These are phyloP conservation scores for Lyophyllum decastes DNA, from an alignment of 768 basidiomycete species.

Conservation along the genomic window DNA sequence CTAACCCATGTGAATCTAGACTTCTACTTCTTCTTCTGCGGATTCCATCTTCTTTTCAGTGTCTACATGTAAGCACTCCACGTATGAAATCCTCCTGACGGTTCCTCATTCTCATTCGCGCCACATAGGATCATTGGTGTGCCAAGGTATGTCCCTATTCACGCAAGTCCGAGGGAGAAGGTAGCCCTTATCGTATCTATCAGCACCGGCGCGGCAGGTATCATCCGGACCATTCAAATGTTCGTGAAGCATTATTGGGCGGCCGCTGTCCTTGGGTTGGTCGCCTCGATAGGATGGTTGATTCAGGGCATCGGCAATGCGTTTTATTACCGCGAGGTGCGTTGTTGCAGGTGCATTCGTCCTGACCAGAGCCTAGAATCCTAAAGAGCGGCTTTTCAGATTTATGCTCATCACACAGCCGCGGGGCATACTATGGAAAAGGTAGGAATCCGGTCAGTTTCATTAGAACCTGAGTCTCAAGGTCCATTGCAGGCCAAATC, in stretches of 20 bases:
- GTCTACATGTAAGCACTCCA: conserved; percentile 75
- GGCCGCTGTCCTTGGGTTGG: conserved; percentile 77
- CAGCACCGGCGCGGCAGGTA: conserved; percentile 92
- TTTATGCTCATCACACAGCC: conserved; percentile 76
- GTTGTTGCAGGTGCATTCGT: conserved; percentile 19
- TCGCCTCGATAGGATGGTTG: conserved; percentile 87
- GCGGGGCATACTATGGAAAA: conserved; percentile 90
- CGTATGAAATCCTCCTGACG: conserved; percentile 20
- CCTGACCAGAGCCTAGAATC: conserved; percentile 6
- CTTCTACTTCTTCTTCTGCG: conserved; percentile 95
- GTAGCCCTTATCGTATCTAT: conserved; percentile 18
- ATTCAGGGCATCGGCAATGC: conserved; percentile 83
- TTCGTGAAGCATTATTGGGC: conserved; percentile 71
- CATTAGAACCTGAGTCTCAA: not conserved
- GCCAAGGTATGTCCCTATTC: conserved; percentile 56
- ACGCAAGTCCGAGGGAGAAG: conserved; percentile 37
- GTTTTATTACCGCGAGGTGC: conserved; percentile 77
- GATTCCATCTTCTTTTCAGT: conserved; percentile 92
- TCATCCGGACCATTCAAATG: conserved; percentile 90
- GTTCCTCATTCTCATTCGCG: conserved; percentile 25
- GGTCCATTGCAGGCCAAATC: conserved; percentile 64
- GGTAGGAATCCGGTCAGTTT: conserved; percentile 39
- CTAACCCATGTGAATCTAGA: conserved; percentile 53
- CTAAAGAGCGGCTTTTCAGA: conserved; percentile 40
- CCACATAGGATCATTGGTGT: conserved; percentile 87